phyloP scores from a whole-genome alignment of 1,284 basidiomycete species.

The Baeospora myosura region DNA sequence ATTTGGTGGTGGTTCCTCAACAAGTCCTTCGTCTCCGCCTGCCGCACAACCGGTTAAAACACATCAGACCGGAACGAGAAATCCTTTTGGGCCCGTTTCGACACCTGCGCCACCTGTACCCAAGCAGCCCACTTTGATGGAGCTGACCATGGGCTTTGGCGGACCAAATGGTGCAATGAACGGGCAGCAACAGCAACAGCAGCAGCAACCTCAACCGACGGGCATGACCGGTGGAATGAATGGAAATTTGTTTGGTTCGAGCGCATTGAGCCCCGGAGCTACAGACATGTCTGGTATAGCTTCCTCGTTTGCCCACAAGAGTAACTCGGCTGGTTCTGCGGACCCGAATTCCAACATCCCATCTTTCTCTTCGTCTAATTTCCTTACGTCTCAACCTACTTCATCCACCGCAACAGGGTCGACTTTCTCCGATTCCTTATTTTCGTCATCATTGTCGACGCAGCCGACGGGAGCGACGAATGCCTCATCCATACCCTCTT shows the following conservation, averaged over 20 bases:
- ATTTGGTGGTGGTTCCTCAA: constrained; percentile 21
- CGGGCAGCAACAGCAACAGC: constrained; percentile 21
- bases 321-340: constrained; percentile 23
- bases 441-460: constrained; percentile 39
- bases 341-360: constrained; percentile 8
- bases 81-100: constrained; percentile 84
- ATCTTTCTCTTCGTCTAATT: constrained; percentile 14
- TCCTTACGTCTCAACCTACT: constrained; percentile 10
- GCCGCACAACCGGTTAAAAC: constrained; percentile 61
- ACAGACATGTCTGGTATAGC: constrained; percentile 61
- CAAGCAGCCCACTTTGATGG: constrained; percentile 74
- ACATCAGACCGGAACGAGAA: constrained; percentile 90
- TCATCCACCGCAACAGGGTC: constrained; percentile 29
- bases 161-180: constrained; percentile 11
- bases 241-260: constrained; percentile 8
- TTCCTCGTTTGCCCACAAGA: constrained; percentile 54
- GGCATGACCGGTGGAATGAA: constrained; percentile 8
- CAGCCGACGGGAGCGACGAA: constrained; percentile 44
- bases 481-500: constrained; percentile 23
- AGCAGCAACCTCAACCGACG: constrained; percentile 24
- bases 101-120: constrained; percentile 64
- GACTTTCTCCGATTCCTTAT: constrained; percentile 41
- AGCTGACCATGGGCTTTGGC: constrained; percentile 56
- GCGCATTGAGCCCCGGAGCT: constrained; percentile 34
- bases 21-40: constrained; percentile 30